These are phyloP conservation scores for Clathrospora elynae DNA, from an alignment of 2,329 filamentous ascomycete genomes.

Conservation along the genomic window DNA sequence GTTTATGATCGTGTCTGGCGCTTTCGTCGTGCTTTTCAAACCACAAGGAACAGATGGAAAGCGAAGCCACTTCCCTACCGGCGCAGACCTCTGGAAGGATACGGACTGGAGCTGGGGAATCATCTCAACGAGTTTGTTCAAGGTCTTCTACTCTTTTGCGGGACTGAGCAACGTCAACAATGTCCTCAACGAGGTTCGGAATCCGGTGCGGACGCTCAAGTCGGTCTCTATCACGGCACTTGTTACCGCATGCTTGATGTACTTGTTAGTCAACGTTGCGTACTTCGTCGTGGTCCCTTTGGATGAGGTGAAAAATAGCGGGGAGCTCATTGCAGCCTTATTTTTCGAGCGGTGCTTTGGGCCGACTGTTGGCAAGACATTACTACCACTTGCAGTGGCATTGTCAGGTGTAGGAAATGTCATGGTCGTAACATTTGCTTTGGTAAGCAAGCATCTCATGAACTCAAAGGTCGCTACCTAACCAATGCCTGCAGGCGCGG, in stretches of 20 bases:
- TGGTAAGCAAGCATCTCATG: slow-evolving; percentile 55
- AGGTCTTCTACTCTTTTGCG: slow-evolving; percentile 70
- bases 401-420: slow-evolving; percentile 73
- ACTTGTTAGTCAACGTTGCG: slow-evolving; percentile 68
- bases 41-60: slow-evolving; percentile 21
- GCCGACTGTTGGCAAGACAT: slow-evolving; percentile 58
- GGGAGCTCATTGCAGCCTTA: slow-evolving; percentile 69
- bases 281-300: slow-evolving; percentile 69
- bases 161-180: slow-evolving; percentile 71
- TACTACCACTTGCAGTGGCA: slow-evolving; percentile 68
- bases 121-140: slow-evolving; percentile 69
- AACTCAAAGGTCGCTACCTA: neutral
- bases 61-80: slow-evolving; percentile 43
- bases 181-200: slow-evolving; percentile 71
- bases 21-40: slow-evolving; percentile 43
- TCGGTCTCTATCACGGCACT: slow-evolving; percentile 66
- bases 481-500: slow-evolving; percentile 57
- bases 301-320: slow-evolving; percentile 68
- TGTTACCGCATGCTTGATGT: slow-evolving; percentile 65
- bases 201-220: slow-evolving; percentile 68
- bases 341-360: slow-evolving; percentile 71
- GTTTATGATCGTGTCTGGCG: slow-evolving; percentile 48
- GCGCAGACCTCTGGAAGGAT: slow-evolving; percentile 64
- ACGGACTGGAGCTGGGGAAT: slow-evolving; percentile 72
- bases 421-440: slow-evolving; percentile 71